Evolutionary conservation across 768 basidiomycete genomes (phyloP).

Genomic region (Auriscalpium vulgare): DNA sequence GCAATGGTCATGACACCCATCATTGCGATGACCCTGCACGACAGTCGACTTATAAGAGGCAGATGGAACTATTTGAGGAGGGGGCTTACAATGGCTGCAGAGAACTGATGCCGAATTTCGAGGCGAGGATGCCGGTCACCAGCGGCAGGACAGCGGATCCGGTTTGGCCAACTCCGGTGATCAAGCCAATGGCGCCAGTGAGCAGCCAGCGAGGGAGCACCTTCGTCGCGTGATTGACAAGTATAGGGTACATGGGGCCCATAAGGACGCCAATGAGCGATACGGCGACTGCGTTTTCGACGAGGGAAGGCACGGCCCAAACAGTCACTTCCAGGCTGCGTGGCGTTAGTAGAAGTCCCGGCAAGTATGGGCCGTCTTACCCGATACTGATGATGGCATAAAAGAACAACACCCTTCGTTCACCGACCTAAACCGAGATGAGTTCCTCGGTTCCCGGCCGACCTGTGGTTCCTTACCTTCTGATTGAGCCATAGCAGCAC

Average conservation of each 20-base stretch:
- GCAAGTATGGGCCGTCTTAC: slow-evolving; percentile 13
- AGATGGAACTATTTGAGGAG: not conserved
- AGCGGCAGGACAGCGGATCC: slow-evolving; percentile 70
- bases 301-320: slow-evolving; percentile 44
- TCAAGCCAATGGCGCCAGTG: slow-evolving; percentile 39
- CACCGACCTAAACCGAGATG: slow-evolving; percentile 23
- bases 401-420: slow-evolving; percentile 24
- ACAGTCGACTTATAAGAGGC: not conserved
- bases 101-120: slow-evolving; percentile 49
- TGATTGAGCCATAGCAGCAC: not conserved
- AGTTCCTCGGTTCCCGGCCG: not conserved
- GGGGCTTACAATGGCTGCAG: slow-evolving; percentile 53
- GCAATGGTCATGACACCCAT: slow-evolving; percentile 50
- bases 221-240: slow-evolving; percentile 62
- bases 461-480: not conserved
- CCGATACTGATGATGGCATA: slow-evolving; percentile 29
- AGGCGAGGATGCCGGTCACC: slow-evolving; percentile 61
- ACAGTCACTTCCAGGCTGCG: slow-evolving; percentile 38
- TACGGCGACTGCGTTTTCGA: slow-evolving; percentile 44
- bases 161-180: slow-evolving; percentile 45
- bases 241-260: slow-evolving; percentile 46
- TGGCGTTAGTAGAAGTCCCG: not conserved
- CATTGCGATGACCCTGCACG: slow-evolving; percentile 46
- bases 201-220: slow-evolving; percentile 68
- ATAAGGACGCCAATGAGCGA: slow-evolving; percentile 28